These are phyloP conservation scores for Fraxinus velutina DNA, from an alignment of 305 asterid species.

Conservation along the genomic window DNA sequence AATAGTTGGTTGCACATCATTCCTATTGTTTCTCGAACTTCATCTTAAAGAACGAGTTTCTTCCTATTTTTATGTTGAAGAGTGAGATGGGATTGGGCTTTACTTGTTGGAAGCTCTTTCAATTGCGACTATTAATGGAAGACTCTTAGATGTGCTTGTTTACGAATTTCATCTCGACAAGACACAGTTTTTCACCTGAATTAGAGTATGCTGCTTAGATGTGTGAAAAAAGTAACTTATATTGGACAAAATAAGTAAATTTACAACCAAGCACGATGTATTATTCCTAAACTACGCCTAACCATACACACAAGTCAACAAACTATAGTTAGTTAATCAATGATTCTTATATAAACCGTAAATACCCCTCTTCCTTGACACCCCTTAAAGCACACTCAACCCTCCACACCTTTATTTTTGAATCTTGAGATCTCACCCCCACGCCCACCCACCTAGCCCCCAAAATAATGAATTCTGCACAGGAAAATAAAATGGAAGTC, in stretches of 20 bases:
- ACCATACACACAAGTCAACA: not conserved
- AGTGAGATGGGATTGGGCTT: not conserved
- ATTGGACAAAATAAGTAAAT: not conserved
- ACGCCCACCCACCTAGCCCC: not conserved
- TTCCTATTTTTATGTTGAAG: not conserved
- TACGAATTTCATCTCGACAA: too few species aligned
- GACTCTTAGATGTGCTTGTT: not conserved
- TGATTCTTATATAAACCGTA: conserved; percentile 28
- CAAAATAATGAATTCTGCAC: not conserved
- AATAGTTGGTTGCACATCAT: not conserved
- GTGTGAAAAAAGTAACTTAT: not conserved
- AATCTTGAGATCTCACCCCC: conserved; percentile 2
- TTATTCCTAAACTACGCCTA: conserved; percentile 3
- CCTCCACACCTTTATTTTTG: not conserved
- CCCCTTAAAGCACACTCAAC: conserved; percentile 8
- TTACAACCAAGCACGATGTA: too few species aligned
- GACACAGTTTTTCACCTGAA: not conserved
- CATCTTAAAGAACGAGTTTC: not conserved
- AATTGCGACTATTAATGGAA: not conserved
- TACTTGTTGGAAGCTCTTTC: not conserved
- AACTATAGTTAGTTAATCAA: conserved; percentile 30
- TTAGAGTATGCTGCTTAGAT: not conserved
- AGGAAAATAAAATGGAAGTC: conserved; percentile 17
- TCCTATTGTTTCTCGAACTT: not conserved
- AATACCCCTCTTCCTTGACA: conserved; percentile 14